Base-by-base conservation (phyloP, 345 rosid species). In the Sonneratia caseolaris region DNA sequence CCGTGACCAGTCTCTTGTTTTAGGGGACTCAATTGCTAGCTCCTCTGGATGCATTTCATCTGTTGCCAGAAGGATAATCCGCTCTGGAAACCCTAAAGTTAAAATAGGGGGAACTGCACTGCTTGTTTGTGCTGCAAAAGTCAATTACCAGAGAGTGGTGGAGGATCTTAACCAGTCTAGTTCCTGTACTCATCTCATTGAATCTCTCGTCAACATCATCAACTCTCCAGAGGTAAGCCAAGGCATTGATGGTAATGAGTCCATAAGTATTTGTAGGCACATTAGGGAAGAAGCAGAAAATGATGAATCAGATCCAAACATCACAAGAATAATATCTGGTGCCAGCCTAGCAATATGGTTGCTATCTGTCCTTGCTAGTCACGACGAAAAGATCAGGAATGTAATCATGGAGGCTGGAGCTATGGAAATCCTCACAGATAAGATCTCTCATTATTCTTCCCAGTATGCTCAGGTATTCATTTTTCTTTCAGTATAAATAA, bases 31-130 rank as follows among this genome's bases (percentile, higher is more conserved):
- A 70, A 81, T 96, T 75, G 82, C 77, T 72, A 67, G 75, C 70
- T 79, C 96, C 76, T 78, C 86, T 77, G 96, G 84, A 73, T 96
- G 99, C 62, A 76, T 89, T 66, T 59, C 84, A 37, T 85, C 89
- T 72, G 68, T 92, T 75, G 93, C 93, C 55, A 86, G 80, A 77
- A 87, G 99, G 82, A 89, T 92, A 79, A 85, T 86, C 73, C 77
- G 77, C 82, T 87, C 95, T 61, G 76, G 79, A 72, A 85, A 79
- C 75, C 75, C 71, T 43, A 92, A 85, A 79, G 96, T 96, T 76
- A 89, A 89, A 85, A 85, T 96, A 80, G 98, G 99, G 56, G 99
- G 96, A 82, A 86, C 91, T 76, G 96, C 98, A 56, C 82, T 96
- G 73, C 92, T 96, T 69, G 87, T 86, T 71, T 96, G 98, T 83